These are phyloP conservation scores for Triticum turgidum DNA, from an alignment of 176 grass and related monocot genomes.

Conservation along the genomic window DNA sequence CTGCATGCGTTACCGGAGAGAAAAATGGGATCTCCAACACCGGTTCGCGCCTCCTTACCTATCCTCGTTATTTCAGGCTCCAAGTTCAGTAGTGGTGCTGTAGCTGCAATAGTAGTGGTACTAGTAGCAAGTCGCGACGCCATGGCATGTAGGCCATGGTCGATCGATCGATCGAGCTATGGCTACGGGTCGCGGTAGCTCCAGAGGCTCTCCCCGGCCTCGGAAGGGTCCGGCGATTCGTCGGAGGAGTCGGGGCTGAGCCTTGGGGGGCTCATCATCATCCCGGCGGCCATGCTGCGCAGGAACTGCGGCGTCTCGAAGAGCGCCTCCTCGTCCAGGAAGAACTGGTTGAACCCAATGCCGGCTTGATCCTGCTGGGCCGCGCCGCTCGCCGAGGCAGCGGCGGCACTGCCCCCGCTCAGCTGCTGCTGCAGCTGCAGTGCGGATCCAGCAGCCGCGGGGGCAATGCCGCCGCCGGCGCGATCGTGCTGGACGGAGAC, in stretches of 20 bases:
- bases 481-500: not conserved
- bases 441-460: not conserved
- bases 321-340: conserved; percentile 89
- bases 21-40: not conserved
- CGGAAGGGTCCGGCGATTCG: conserved; percentile 49
- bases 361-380: not conserved
- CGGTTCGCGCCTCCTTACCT: not conserved
- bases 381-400: not conserved
- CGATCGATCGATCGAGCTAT: conserved; percentile 15
- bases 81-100: not conserved
- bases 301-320: conserved; percentile 84
- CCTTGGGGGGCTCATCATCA: conserved; percentile 93
- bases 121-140: not conserved
- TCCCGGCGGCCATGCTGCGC: conserved; percentile 87
- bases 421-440: not conserved
- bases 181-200: conserved; percentile 51
- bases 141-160: not conserved
- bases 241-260: conserved; percentile 53
- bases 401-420: not conserved
- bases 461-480: conserved; percentile 10
- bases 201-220: conserved; percentile 57
- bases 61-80: conserved; percentile 21
- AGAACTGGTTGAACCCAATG: conserved; percentile 21
- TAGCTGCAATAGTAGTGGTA: not conserved
- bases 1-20: conserved; percentile 14